phyloP scores from a whole-genome alignment of 78 protist genomes.

The Dictyostelium firmibasis region DNA sequence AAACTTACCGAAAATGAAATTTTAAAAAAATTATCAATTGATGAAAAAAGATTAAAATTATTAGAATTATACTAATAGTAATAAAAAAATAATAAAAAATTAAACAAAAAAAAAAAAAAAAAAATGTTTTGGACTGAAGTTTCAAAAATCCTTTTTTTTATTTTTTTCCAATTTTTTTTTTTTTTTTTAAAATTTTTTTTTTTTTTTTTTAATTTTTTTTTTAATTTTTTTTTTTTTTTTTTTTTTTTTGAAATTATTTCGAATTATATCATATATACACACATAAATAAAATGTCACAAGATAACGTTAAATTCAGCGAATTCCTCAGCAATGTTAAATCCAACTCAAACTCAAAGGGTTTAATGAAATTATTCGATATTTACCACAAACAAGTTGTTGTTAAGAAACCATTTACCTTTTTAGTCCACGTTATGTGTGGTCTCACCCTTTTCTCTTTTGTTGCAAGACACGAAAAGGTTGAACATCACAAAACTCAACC shows the following conservation, averaged over 20 bases:
- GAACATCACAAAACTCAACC: constrained; percentile 64
- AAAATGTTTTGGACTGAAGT: too few species aligned
- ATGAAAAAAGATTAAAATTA: not conserved
- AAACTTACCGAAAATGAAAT: not conserved
- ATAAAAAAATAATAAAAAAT: too few species aligned
- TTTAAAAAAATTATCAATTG: not conserved
- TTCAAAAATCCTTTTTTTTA: too few species aligned
- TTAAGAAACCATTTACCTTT: not conserved
- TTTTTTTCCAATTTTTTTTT: not conserved
- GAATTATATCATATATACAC: not conserved
- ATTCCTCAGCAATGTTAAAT: not conserved
- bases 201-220: not conserved
- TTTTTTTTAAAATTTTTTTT: not conserved
- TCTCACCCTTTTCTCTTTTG: constrained; percentile 17
- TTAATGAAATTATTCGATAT: not conserved
- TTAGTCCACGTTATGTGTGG: constrained; percentile 35
- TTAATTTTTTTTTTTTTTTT: not conserved
- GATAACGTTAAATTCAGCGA: constrained; percentile 15
- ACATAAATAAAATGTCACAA: not conserved
- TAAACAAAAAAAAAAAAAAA: not conserved
- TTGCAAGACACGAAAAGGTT: constrained; percentile 34
- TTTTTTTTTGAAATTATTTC: not conserved
- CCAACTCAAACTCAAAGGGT: constrained; percentile 11
- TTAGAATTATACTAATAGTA: constrained; percentile 1
- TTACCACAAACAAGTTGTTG: constrained; percentile 18